Base-by-base conservation (phyloP, 768 basidiomycete species). In the Fistulinella prunicolor region DNA sequence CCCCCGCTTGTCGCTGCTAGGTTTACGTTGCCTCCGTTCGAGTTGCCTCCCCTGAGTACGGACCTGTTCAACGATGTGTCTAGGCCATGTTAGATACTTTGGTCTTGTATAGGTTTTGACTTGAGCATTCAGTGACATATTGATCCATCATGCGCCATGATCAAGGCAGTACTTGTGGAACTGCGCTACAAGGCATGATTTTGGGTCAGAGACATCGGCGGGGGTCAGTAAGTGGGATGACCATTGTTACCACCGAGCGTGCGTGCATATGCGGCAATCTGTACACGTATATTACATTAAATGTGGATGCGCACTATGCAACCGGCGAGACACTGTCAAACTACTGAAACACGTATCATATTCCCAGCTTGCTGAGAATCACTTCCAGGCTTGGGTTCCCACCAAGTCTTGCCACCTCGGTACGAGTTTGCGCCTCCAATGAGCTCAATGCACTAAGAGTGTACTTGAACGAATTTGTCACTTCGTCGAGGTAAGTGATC, bases 381-480 rank as follows among this genome's bases (percentile, higher is more conserved):
- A 63, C 71, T 56, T 80, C 79, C 26, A 95, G 59, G 43, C 71
- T 71, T 21, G 56, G 57, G 57, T 95, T 96, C 13, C 93, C 94
- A 1, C 93, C 93, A 10, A 96, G 66, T 45, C 83, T 69, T 17
- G 57, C 61, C 16, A 96, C 81, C 67, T 96, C 93, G 0, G 66
- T 71, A 5, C 77, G 62, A 0, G 85, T 82, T 64, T 92, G 89
- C 10, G 56, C 60, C 54, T 89, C 86, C 14, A 98, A 72, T 3
- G 71, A 78, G 6, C 63, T 57, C 34, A 97, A 68, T 1, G 95
- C 91, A 0, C 69, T 66, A 7, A 83, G 69, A 0, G 93, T 95
- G 63, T 98, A 98, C 1, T 82, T 85, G 57, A 98, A 96, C 0
- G 93, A 94, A 39, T 80, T 76, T 0, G 94, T 97, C 26, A 78